These are phyloP conservation scores for Linanthus parryae DNA, from an alignment of 148 eudicot genomes.

Conservation along the genomic window DNA sequence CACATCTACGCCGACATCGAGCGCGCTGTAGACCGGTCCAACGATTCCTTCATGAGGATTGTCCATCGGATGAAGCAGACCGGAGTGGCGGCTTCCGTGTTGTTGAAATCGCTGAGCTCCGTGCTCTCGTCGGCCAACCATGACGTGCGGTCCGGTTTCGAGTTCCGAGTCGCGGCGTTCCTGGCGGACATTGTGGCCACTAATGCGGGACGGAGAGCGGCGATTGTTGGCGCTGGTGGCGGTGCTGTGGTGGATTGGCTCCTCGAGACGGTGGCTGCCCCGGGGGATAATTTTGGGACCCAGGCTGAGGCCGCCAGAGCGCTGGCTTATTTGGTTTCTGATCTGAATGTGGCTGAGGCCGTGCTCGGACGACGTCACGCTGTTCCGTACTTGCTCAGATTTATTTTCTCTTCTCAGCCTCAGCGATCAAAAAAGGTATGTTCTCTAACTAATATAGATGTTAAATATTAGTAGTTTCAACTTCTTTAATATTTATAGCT, in stretches of 20 bases:
- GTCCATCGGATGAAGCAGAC: conserved; percentile 56
- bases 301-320: conserved; percentile 96
- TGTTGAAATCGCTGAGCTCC: conserved; percentile 70
- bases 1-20: conserved; percentile 26
- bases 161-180: conserved; percentile 83
- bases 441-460: neutral
- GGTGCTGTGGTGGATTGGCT: conserved; percentile 94
- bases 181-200: conserved; percentile 94
- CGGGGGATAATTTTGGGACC: conserved; percentile 40
- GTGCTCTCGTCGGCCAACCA: conserved; percentile 73
- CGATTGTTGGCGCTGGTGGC: conserved; percentile 80
- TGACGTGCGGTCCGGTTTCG: conserved; percentile 83
- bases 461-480: neutral
- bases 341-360: conserved; percentile 50
- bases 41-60: conserved; percentile 30
- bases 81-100: conserved; percentile 64
- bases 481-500: neutral
- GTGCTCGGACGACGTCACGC: conserved; percentile 72
- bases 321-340: conserved; percentile 87
- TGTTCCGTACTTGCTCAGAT: conserved; percentile 63
- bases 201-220: conserved; percentile 59
- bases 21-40: conserved; percentile 32
- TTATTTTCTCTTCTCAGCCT: conserved; percentile 81
- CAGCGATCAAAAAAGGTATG: conserved; percentile 60
- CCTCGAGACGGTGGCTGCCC: conserved; percentile 45